Evolutionary conservation across 306 rosid species (phyloP).

Genomic region (Dryas drummondii): DNA sequence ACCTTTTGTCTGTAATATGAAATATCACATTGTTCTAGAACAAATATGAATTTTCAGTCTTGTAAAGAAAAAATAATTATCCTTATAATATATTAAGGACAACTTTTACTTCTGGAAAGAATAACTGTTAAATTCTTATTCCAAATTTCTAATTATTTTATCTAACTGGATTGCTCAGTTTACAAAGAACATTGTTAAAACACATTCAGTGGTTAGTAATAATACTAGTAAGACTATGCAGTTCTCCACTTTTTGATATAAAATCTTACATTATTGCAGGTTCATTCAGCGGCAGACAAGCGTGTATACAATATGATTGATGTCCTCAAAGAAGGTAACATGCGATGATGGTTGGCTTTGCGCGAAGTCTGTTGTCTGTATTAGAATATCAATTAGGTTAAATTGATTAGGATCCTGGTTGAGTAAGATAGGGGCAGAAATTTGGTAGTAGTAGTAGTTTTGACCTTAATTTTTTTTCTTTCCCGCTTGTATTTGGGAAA

Average conservation of each 20-base stretch:
- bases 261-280: conserved; percentile 40
- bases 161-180: not conserved
- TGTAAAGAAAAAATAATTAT: not conserved
- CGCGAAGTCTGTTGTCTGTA: not conserved
- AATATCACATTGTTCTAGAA: not conserved
- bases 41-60: not conserved
- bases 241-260: not conserved
- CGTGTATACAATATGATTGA: conserved; percentile 73
- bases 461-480: not conserved
- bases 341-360: conserved; percentile 42
- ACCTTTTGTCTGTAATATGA: not conserved
- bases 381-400: not conserved
- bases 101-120: not conserved
- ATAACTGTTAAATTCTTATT: not conserved
- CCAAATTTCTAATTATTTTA: too few relatives aligned
- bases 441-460: not conserved
- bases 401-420: not conserved
- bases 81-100: not conserved
- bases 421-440: not conserved
- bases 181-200: not conserved
- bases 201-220: not conserved
- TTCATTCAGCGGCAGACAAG: conserved; percentile 49
- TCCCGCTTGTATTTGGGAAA: not conserved
- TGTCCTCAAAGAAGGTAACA: conserved; percentile 74
- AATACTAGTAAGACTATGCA: not conserved